phyloP scores from a whole-genome alignment of 208 protist genomes.

The Naegleria fowleri region DNA sequence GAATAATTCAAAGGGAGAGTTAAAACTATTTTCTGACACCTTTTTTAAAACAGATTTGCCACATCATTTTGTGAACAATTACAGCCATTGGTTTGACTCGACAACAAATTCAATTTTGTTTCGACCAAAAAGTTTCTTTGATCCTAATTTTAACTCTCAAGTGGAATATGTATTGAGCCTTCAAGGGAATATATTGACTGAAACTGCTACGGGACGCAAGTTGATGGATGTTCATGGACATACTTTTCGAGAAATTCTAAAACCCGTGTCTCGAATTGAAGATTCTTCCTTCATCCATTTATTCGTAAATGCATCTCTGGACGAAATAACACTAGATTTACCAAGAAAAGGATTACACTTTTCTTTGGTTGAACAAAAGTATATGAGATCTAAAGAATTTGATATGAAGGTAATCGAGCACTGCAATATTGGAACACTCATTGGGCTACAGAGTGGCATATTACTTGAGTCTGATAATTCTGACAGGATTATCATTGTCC shows the following conservation, averaged over 20 bases:
- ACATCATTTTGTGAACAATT: background rate
- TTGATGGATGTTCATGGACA: background rate
- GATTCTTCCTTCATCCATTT: background rate
- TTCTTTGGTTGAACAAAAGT: background rate
- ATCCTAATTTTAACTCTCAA: background rate
- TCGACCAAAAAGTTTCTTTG: background rate
- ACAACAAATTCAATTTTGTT: background rate
- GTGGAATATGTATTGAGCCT: background rate
- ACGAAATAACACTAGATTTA: background rate
- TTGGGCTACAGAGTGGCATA: background rate
- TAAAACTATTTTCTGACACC: background rate
- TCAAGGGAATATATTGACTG: background rate
- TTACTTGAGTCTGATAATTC: background rate
- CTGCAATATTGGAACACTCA: background rate
- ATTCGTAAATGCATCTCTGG: background rate
- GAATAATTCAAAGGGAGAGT: background rate
- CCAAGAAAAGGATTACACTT: background rate
- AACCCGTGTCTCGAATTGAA: background rate
- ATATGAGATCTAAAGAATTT: background rate
- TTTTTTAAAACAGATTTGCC: background rate
- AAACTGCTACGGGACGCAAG: background rate
- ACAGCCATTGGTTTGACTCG: background rate
- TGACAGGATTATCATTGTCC: background rate
- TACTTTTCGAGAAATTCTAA: background rate
- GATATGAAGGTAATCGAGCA: background rate